These are phyloP conservation scores for Starmerella floricola DNA, from an alignment of 805 yeast species.

Conservation along the genomic window DNA sequence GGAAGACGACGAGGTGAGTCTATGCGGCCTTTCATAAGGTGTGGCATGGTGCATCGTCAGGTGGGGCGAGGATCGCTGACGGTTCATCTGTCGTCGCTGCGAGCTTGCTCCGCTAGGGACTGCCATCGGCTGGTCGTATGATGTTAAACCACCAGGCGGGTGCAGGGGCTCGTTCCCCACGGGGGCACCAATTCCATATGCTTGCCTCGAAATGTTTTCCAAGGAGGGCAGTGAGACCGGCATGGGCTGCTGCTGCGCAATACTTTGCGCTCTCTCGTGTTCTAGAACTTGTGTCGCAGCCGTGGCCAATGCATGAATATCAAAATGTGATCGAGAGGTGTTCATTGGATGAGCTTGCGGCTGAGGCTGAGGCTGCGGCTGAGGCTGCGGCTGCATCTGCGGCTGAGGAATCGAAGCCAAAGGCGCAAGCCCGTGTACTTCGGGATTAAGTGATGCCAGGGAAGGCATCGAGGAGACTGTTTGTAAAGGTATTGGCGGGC, in stretches of 20 bases:
- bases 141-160: too few relatives aligned
- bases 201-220: too few relatives aligned
- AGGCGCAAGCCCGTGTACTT: not conserved
- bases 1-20: conserved; percentile 13
- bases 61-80: conserved; percentile 24
- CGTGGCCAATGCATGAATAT: conserved; percentile 34
- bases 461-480: conserved; percentile 1
- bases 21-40: conserved; percentile 24
- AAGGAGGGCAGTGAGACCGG: too few relatives aligned
- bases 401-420: not conserved
- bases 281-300: conserved; percentile 38
- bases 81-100: conserved; percentile 12
- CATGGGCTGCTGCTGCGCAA: not conserved
- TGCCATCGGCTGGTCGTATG: too few relatives aligned
- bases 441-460: not conserved
- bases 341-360: conserved; percentile 2
- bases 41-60: conserved; percentile 21
- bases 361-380: conserved; percentile 12
- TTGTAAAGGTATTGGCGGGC: conserved; percentile 1
- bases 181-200: not conserved
- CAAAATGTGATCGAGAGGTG: conserved; percentile 22
- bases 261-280: conserved; percentile 24
- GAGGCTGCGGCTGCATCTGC: conserved; percentile 2
- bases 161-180: not conserved
- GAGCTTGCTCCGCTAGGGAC: not conserved